Evolutionary conservation across 805 yeast species (phyloP).

Genomic region (Yamadazyma ubonensis): DNA sequence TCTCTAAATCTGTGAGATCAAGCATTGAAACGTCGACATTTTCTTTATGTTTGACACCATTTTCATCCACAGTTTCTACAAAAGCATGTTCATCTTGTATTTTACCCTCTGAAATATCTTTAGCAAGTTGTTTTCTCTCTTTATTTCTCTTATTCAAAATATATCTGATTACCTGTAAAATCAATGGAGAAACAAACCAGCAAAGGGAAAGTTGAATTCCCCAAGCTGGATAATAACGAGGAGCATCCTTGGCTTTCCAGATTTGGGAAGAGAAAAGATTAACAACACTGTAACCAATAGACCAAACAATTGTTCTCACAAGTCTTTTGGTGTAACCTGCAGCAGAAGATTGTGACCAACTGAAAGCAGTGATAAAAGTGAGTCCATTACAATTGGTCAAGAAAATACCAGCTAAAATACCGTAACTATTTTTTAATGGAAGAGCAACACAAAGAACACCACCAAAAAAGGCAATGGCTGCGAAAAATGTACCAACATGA

Average conservation of each 20-base stretch:
- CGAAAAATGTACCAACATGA: conserved; percentile 3
- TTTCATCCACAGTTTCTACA: conserved; percentile 24
- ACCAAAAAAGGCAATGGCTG: conserved; percentile 6
- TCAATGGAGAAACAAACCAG: conserved; percentile 42
- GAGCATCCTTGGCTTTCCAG: conserved; percentile 36
- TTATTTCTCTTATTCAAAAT: conserved; percentile 45
- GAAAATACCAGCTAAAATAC: conserved; percentile 8
- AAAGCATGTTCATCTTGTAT: not conserved
- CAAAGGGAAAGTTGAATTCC: conserved; percentile 51
- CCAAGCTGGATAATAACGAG: conserved; percentile 35
- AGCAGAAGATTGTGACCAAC: conserved; percentile 22
- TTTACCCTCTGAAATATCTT: not conserved
- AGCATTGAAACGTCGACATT: conserved; percentile 43
- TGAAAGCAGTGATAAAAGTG: conserved; percentile 17
- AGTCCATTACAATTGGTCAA: conserved; percentile 9
- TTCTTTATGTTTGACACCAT: conserved; percentile 25
- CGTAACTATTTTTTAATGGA: conserved; percentile 9
- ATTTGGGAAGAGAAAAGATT: conserved; percentile 55
- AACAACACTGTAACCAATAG: conserved; percentile 45
- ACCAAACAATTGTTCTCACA: conserved; percentile 41
- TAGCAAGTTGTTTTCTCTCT: conserved; percentile 25
- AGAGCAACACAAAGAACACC: conserved; percentile 6
- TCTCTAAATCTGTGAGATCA: conserved; percentile 56
- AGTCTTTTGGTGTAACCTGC: conserved; percentile 51
- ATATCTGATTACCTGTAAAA: conserved; percentile 42